Evolutionary conservation across 352 stramenopile species (phyloP), one percentile per base, ranked within the genome.

Genomic region (Elongisporangium undulatum): DNA sequence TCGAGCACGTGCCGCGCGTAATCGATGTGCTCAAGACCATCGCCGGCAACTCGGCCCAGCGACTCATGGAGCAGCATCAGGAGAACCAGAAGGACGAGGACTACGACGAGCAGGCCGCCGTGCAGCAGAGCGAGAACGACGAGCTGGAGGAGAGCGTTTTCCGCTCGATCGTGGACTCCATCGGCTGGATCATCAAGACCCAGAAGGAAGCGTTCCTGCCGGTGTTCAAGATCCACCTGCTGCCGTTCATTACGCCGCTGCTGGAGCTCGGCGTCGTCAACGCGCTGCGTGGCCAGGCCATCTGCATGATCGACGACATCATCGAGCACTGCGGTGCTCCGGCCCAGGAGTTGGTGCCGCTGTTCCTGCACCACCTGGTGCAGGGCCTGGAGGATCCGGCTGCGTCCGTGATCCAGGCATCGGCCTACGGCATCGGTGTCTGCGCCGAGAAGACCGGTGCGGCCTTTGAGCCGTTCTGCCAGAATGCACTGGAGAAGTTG

Each of bases 281-380:
- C 56, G 78, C 89, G 62, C 66, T 95, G 19, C 86, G 86, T 49
- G 80, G 80, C 10, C 85, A 94, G 58, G 81, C 80, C 53, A 93
- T 95, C 63, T 95, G 86, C 75, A 93, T 92, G 75, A 79, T 95
- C 50, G 86, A 95, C 63, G 86, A 95, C 67, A 76, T 95, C 53
- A 89, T 95, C 52, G 86, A 95, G 69, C 83, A 93, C 75, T 91
- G 86, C 58, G 84, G 79, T 41, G 67, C 62, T 55, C 71, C 74
- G 16, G 76, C 81, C 1, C 79, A 89, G 68, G 79, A 90, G 74
- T 66, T 93, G n/a, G 65, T 94, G 38, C 81, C 86, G 10, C 58
- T 79, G 29, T 90, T 95, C 59, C 68, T 93, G 53, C 68, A 67
- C 29, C 82, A 94, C 67, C 68, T 95, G 10, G 66, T 92, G 51